Evolutionary conservation across 176 grass and related monocot species (phyloP).

Genomic region (Pontederia crassipes): DNA sequence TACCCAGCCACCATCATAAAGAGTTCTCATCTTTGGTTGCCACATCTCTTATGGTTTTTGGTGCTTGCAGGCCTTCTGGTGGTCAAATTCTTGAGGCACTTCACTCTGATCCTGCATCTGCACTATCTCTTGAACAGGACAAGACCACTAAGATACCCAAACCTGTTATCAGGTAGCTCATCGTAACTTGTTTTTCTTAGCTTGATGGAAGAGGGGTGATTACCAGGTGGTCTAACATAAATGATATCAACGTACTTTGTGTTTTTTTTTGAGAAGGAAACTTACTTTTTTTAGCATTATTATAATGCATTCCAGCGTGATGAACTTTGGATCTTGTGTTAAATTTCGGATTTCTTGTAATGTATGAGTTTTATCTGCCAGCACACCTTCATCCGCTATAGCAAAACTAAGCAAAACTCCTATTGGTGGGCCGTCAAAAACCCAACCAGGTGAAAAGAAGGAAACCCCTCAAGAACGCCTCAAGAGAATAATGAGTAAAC

Average conservation of each 20-base stretch:
- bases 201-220: constrained; percentile 23
- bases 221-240: constrained; percentile 24
- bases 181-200: constrained; percentile 16
- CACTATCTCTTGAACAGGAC: constrained; percentile 84
- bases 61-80: constrained; percentile 66
- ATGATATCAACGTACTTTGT: background rate
- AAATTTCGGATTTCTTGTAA: background rate
- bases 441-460: constrained; percentile 64
- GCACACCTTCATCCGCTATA: constrained; percentile 41
- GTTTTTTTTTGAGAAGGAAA: too few relatives aligned
- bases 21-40: constrained; percentile 6
- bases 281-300: constrained; percentile 9
- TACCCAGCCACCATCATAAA: background rate
- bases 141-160: constrained; percentile 71
- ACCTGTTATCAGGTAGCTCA: constrained; percentile 58
- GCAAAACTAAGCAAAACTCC: constrained; percentile 71
- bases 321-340: background rate
- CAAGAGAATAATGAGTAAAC: constrained; percentile 99
- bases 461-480: constrained; percentile 99
- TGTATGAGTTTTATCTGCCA: constrained; percentile 32
- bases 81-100: constrained; percentile 94
- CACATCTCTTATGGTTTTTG: constrained; percentile 38
- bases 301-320: too few relatives aligned
- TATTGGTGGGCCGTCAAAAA: constrained; percentile 53
- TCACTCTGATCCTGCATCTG: constrained; percentile 92